A percentile compares a stretch with the other conserved stretches of the same genome.
Evolutionary conservation across 108 stramenopile genomes (phyloP).

Genomic region (Aurantiochytrium sp.): DNA sequence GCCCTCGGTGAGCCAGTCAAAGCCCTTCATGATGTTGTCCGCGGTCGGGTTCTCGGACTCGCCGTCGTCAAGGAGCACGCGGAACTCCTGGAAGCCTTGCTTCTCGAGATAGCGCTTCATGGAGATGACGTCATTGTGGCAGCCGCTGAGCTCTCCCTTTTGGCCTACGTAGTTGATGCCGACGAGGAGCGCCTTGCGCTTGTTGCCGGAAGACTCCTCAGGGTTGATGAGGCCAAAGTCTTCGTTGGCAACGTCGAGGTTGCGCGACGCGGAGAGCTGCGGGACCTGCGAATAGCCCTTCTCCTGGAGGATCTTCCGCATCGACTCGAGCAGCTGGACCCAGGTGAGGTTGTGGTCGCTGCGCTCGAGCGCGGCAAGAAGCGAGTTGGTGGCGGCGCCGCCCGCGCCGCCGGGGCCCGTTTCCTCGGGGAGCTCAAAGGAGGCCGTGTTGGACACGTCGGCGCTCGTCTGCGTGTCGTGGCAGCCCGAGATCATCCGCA

Average conservation of each 20-base stretch:
- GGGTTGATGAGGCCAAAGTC: conserved; percentile 44
- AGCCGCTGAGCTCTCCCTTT: conserved; percentile 73
- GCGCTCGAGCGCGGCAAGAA: conserved; percentile 65
- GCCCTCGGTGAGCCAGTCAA: conserved; percentile 66
- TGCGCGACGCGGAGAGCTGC: conserved; percentile 62
- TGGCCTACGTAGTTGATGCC: conserved; percentile 88
- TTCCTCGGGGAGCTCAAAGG: conserved; percentile 73
- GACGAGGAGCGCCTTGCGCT: conserved; percentile 67
- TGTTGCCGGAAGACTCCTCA: conserved; percentile 40
- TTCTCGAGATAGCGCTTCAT: conserved; percentile 69
- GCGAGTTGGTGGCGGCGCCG: conserved; percentile 83
- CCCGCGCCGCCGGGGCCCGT: conserved; percentile 61
- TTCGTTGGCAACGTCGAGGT: conserved; percentile 61
- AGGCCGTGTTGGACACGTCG: conserved; percentile 68
- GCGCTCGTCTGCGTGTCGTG: conserved; percentile 74
- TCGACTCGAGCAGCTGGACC: conserved; percentile 63
- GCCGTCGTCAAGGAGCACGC: conserved; percentile 85
- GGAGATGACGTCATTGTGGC: conserved; percentile 85
- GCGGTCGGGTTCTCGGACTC: conserved; percentile 48
- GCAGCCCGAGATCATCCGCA: conserved; percentile 82
- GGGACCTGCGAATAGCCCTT: conserved; percentile 65
- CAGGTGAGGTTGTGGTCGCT: conserved; percentile 52
- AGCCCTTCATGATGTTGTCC: conserved; percentile 70
- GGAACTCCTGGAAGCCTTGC: conserved; percentile 75
- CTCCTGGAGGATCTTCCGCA: conserved; percentile 56